Percentiles rank a stretch among this genome's conserved stretches.
Conservation (phyloP, 2,329 filamentous ascomycete genomes). For the Fusarium sambucinum region DNA sequence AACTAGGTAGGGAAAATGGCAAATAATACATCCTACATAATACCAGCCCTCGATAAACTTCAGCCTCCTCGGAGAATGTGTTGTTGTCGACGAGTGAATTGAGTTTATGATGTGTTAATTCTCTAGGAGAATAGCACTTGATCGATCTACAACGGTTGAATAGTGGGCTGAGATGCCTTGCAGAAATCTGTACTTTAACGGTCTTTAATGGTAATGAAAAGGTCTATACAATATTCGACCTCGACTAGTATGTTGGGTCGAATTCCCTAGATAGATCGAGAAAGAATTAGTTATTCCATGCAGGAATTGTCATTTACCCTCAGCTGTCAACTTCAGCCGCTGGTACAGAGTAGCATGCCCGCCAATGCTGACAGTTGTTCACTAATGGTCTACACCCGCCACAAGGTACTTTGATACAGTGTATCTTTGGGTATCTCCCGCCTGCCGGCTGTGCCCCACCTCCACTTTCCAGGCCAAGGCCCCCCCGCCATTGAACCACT, state of each 20-base stretch:
- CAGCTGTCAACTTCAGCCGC: neutral
- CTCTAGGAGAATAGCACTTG: neutral
- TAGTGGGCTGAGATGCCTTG: slow-evolving; percentile 4
- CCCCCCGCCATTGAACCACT: slow-evolving; percentile 27
- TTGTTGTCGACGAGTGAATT: slow-evolving; percentile 8
- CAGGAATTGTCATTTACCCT: neutral
- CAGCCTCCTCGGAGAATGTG: slow-evolving; percentile 9
- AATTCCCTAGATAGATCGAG: neutral
- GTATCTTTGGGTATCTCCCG: slow-evolving; percentile 12
- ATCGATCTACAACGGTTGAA: slow-evolving; percentile 19
- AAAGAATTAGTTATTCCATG: neutral
- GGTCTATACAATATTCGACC: neutral
- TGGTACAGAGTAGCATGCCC: slow-evolving; percentile 18
- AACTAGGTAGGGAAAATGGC: neutral
- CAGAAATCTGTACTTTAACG: neutral
- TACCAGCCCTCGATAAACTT: neutral
- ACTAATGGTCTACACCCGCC: slow-evolving; percentile 35
- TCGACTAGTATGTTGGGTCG: neutral
- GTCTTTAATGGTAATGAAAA: neutral
- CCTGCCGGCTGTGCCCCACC: neutral
- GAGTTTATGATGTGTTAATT: slow-evolving; percentile 20
- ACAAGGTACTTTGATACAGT: slow-evolving; percentile 13
- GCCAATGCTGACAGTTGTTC: slow-evolving; percentile 44
- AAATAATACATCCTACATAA: neutral
- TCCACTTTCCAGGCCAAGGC: slow-evolving; percentile 3